Evolutionary conservation across 441 rosid genomes (phyloP).

Genomic region (Populus trichocarpa): DNA sequence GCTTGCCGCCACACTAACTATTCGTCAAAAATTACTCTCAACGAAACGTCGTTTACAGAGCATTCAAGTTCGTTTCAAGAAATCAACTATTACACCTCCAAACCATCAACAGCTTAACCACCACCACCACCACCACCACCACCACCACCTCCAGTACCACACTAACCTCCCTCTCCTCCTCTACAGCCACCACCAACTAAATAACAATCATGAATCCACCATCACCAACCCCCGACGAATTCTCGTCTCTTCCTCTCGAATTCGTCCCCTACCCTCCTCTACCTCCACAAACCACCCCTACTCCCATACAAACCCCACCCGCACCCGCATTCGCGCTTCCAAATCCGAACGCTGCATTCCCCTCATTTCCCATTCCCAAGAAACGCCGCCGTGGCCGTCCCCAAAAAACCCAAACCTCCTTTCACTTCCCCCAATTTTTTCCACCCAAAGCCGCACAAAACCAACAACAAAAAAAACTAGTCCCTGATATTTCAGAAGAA

Average conservation of each 20-base stretch:
- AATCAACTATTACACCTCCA: too few species aligned
- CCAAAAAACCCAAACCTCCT: slow-evolving; percentile 44
- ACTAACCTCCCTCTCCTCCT: background rate
- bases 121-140: background rate
- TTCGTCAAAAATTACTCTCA: too few species aligned
- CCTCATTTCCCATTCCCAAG: slow-evolving; percentile 72
- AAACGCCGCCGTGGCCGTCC: slow-evolving; percentile 92
- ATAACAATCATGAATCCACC: slow-evolving; percentile 45
- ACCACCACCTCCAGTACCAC: background rate
- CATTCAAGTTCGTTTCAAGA: too few species aligned
- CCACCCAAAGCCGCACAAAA: slow-evolving; percentile 11
- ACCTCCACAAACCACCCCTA: slow-evolving; percentile 26
- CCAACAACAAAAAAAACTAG: slow-evolving; percentile 6
- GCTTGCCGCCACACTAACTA: too few species aligned
- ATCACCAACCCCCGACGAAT: slow-evolving; percentile 39
- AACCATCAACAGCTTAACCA: background rate
- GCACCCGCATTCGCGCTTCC: slow-evolving; percentile 20
- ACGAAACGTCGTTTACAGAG: too few species aligned
- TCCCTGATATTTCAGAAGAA: slow-evolving; percentile 67
- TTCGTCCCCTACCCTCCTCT: slow-evolving; percentile 46
- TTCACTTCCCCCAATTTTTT: slow-evolving; percentile 38
- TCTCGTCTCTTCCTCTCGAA: slow-evolving; percentile 49
- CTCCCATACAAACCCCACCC: slow-evolving; percentile 14
- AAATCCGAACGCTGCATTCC: slow-evolving; percentile 21
- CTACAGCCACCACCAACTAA: background rate